Evolutionary conservation across 805 yeast species (phyloP).

Genomic region (Candida tibetensis): DNA sequence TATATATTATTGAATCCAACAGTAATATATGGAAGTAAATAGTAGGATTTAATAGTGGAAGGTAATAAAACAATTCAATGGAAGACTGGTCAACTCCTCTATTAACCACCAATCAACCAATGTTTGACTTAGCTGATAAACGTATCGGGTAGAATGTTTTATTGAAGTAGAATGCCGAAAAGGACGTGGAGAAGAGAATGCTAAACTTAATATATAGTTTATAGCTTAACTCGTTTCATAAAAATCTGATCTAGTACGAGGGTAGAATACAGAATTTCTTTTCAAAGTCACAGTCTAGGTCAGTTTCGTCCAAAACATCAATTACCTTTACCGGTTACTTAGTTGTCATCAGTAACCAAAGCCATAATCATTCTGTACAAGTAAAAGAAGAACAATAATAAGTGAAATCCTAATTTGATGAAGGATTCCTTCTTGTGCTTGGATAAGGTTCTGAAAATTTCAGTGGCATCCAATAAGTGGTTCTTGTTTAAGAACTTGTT

Average conservation of each 20-base stretch:
- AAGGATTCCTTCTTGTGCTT: constrained; percentile 92
- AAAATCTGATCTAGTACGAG: too few relatives aligned
- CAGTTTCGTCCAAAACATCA: too few relatives aligned
- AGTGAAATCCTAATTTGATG: constrained; percentile 85
- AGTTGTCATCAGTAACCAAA: constrained; percentile 62
- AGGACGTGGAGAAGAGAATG: too few relatives aligned
- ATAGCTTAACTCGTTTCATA: too few relatives aligned
- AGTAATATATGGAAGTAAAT: constrained; percentile 3
- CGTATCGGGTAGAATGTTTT: too few relatives aligned
- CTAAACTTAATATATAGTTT: too few relatives aligned
- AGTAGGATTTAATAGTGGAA: constrained; percentile 1
- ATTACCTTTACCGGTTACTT: not conserved
- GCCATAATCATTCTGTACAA: constrained; percentile 95
- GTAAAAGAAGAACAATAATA: constrained; percentile 91
- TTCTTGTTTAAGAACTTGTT: constrained; percentile 76
- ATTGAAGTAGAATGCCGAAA: too few relatives aligned
- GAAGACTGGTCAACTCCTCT: not conserved
- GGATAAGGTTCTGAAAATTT: constrained; percentile 89
- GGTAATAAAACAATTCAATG: constrained; percentile 1
- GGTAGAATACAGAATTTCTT: too few relatives aligned
- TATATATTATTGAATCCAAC: not conserved
- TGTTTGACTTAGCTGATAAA: too few relatives aligned
- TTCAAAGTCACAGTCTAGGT: too few relatives aligned
- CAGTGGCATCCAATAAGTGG: constrained; percentile 93
- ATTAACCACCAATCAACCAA: not conserved